A percentile compares a stretch with the other conserved stretches of the same genome.
These are phyloP conservation scores for Rhododendron molle DNA, from an alignment of 148 eudicot species.

Conservation along the genomic window DNA sequence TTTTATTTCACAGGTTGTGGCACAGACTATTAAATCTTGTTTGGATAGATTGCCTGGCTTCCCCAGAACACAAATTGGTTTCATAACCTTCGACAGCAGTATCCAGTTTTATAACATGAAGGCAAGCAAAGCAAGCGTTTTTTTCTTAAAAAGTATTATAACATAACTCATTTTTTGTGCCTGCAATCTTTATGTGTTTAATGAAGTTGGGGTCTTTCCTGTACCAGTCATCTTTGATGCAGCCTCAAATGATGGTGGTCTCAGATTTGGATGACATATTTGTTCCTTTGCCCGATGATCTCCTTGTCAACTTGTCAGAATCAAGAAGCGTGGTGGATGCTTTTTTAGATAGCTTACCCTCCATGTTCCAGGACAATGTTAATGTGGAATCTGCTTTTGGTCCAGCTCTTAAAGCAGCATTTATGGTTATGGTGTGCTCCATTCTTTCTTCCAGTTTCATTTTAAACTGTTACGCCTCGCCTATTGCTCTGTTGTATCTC, in stretches of 20 bases:
- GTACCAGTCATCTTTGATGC: constrained; percentile 87
- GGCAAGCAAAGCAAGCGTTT: constrained; percentile 68
- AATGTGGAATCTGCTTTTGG: constrained; percentile 99
- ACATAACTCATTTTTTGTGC: not conserved
- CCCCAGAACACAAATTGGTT: constrained; percentile 93
- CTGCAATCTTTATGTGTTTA: constrained; percentile 4
- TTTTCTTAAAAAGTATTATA: not conserved
- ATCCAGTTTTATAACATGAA: constrained; percentile 94
- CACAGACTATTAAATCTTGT: constrained; percentile 84
- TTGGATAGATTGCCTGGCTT: constrained; percentile 82
- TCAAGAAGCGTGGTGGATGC: constrained; percentile 89
- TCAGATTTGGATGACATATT: constrained; percentile 92
- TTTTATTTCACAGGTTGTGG: constrained; percentile 54
- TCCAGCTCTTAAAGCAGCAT: constrained; percentile 95
- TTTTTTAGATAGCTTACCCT: constrained; percentile 82
- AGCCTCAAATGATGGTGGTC: constrained; percentile 99
- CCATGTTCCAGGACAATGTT: constrained; percentile 82
- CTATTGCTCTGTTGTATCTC: not conserved
- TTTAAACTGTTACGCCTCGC: not conserved
- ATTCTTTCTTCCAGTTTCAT: not conserved
- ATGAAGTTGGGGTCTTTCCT: constrained; percentile 23
- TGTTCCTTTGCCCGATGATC: constrained; percentile 99
- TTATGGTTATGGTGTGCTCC: constrained; percentile 80
- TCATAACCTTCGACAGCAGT: constrained; percentile 94
- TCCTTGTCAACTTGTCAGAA: constrained; percentile 96